phyloP scores from a whole-genome alignment of 192 early-diverging fungal species.

The Podila minutissima region DNA sequence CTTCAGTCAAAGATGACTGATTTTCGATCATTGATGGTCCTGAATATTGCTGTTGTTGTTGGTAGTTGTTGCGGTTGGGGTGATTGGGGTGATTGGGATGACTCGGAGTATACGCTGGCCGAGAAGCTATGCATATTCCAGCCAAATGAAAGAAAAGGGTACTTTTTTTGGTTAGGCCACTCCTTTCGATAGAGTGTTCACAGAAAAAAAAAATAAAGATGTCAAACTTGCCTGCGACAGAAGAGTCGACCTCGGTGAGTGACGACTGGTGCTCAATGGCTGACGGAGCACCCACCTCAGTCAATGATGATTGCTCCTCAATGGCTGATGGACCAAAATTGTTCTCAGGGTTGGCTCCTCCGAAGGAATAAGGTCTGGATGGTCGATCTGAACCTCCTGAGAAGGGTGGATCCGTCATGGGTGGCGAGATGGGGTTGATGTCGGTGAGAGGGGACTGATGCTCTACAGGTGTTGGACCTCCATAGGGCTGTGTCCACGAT shows the following conservation, averaged over 20 bases:
- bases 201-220: too few species aligned
- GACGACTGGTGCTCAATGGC: slow-evolving; percentile 34
- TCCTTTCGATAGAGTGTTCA: too few species aligned
- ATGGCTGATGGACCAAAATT: neutral
- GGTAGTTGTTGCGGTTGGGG: too few species aligned
- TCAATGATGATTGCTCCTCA: slow-evolving; percentile 20
- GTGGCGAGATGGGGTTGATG: neutral
- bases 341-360: neutral
- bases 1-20: slow-evolving; percentile 44
- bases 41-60: too few species aligned
- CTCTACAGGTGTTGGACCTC: slow-evolving; percentile 37
- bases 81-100: too few species aligned
- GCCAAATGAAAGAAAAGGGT: too few species aligned
- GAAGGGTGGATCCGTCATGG: neutral
- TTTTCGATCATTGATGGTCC: slow-evolving; percentile 30
- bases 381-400: neutral
- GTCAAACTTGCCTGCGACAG: too few species aligned
- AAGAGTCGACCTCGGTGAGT: too few species aligned
- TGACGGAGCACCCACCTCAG: slow-evolving; percentile 21
- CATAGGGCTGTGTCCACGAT: slow-evolving; percentile 9
- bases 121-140: too few species aligned
- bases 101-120: too few species aligned
- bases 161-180: too few species aligned
- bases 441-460: slow-evolving; percentile 40
- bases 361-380: neutral